A percentile compares a stretch with the other conserved stretches of the same genome.
These are phyloP conservation scores for Daldinia grandis DNA, from an alignment of 495 filamentous ascomycete species.

Conservation along the genomic window DNA sequence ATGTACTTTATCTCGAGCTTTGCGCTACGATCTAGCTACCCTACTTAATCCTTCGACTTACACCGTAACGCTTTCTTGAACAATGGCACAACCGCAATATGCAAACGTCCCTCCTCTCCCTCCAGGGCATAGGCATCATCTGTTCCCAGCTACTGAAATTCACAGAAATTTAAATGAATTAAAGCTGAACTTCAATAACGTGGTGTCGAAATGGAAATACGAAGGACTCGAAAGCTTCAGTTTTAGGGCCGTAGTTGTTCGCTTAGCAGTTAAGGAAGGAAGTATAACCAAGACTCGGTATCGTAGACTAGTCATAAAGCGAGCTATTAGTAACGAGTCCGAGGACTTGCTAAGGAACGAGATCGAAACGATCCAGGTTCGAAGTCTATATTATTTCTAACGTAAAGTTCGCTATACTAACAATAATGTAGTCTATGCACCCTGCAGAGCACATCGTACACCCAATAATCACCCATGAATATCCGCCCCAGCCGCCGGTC, in stretches of 20 bases:
- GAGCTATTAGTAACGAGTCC: background rate
- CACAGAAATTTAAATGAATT: background rate
- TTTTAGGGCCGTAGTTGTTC: background rate
- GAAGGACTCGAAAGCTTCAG: background rate
- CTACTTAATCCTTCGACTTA: background rate
- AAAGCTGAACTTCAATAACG: background rate
- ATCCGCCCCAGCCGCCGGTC: background rate
- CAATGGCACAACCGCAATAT: background rate
- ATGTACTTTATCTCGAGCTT: background rate
- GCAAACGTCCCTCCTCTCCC: background rate
- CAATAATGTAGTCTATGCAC: background rate
- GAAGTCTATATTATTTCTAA: background rate
- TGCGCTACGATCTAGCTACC: background rate
- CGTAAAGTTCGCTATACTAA: background rate
- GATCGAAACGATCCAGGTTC: background rate
- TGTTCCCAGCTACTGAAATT: rapidly evolving
- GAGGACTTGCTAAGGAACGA: constrained; percentile 4
- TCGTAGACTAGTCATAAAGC: constrained; percentile 13
- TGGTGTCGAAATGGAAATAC: background rate
- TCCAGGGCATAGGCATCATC: background rate
- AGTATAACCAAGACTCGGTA: background rate
- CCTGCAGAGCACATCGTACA: background rate
- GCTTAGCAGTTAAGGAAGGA: background rate
- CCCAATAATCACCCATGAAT: background rate
- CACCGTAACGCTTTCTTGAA: background rate